A percentile compares a stretch with the other conserved stretches of the same genome.
These are phyloP conservation scores for Calonectria hongkongensis DNA, from an alignment of 2,329 filamentous ascomycete genomes.

Conservation along the genomic window DNA sequence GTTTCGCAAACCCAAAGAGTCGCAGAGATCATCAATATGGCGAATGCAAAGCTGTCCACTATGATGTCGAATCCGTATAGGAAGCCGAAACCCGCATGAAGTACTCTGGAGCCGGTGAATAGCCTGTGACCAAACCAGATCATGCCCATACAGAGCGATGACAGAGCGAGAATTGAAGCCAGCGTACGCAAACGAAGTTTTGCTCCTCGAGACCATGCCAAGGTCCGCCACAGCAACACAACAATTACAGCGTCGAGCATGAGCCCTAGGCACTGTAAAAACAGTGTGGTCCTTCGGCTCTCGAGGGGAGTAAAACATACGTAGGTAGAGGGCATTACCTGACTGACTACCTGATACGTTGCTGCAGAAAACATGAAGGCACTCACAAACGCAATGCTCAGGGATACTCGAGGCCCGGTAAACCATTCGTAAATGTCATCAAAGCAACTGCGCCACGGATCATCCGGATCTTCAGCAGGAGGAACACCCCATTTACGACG, in stretches of 20 bases:
- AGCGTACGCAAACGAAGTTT: conserved; percentile 68
- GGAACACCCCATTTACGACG: conserved; percentile 57
- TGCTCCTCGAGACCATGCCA: conserved; percentile 70
- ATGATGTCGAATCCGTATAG: conserved; percentile 70
- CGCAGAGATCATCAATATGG: conserved; percentile 65
- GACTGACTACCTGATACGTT: conserved; percentile 63
- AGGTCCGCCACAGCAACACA: conserved; percentile 70
- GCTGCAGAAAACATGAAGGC: conserved; percentile 65
- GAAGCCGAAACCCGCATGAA: conserved; percentile 62
- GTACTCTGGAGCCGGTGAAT: conserved; percentile 48
- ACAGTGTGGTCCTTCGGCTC: conserved; percentile 59
- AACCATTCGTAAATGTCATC: conserved; percentile 71
- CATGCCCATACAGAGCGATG: conserved; percentile 62
- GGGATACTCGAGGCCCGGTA: conserved; percentile 61
- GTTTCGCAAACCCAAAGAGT: conserved; percentile 69
- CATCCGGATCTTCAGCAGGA: conserved; percentile 62
- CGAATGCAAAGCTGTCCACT: conserved; percentile 68
- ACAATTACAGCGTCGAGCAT: conserved; percentile 68
- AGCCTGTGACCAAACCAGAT: conserved; percentile 61
- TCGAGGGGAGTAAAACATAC: conserved; percentile 69
- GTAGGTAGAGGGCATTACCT: conserved; percentile 68
- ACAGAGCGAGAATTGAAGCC: conserved; percentile 63
- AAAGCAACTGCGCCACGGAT: conserved; percentile 68
- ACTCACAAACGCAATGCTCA: conserved; percentile 61
- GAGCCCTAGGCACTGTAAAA: conserved; percentile 67